phyloP scores from a whole-genome alignment of 2,329 filamentous ascomycete species.

The Monilinia vaccinii-corymbosi region DNA sequence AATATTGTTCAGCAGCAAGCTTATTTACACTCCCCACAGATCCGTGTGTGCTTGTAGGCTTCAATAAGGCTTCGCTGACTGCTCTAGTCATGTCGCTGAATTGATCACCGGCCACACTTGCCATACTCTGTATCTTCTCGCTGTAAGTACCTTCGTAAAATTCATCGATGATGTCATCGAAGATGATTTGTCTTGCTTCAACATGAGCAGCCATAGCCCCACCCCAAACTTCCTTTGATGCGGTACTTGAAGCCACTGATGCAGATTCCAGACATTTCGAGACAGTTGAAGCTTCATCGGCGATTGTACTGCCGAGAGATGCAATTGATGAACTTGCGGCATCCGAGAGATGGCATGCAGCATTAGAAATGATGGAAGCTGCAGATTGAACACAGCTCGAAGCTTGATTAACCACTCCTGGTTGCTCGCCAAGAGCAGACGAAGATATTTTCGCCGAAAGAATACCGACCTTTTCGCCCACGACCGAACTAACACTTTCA shows the following conservation, averaged over 20 bases:
- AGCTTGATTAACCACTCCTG: constrained; percentile 25
- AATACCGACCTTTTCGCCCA: constrained; percentile 19
- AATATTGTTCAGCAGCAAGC: constrained; percentile 47
- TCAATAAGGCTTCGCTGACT: constrained; percentile 45
- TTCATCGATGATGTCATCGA: constrained; percentile 38
- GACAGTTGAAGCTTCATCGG: constrained; percentile 15
- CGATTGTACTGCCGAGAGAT: constrained; percentile 15
- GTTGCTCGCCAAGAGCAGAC: constrained; percentile 21
- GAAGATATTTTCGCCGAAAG: constrained; percentile 21
- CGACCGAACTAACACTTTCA: constrained; percentile 22
- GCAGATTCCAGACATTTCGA: constrained; percentile 23
- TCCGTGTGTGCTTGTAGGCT: constrained; percentile 35
- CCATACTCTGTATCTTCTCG: constrained; percentile 41
- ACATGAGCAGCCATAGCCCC: constrained; percentile 31
- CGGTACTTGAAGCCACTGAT: constrained; percentile 22
- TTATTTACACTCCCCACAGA: constrained; percentile 39
- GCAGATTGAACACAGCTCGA: constrained; percentile 22
- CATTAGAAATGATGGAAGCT: constrained; percentile 22
- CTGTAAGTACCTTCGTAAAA: constrained; percentile 37
- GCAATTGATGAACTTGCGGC: constrained; percentile 20
- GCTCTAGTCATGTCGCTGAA: constrained; percentile 45
- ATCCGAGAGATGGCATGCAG: constrained; percentile 20
- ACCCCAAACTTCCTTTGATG: constrained; percentile 41
- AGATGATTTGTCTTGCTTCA: constrained; percentile 42
- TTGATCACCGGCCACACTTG: constrained; percentile 42